Percentiles rank a stretch among this genome's conserved stretches.
Conservation (phyloP, 2,329 filamentous ascomycete species). For the Trichoderma harzianum region DNA sequence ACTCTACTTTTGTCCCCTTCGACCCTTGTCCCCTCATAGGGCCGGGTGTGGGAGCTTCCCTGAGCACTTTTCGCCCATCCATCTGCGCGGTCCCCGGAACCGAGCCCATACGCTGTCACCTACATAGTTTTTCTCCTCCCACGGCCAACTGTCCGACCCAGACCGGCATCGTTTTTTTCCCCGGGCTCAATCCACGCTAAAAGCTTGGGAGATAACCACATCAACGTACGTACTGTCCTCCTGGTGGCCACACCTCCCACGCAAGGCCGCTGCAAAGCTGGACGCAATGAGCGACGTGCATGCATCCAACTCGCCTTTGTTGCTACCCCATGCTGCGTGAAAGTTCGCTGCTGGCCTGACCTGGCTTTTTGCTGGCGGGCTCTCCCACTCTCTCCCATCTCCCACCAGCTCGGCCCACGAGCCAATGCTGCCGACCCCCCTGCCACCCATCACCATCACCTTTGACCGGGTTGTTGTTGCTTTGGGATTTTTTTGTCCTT, state of each 20-base stretch:
- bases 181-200: constrained; percentile 15
- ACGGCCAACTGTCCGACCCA: not conserved
- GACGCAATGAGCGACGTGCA: constrained; percentile 18
- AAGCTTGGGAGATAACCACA: not conserved
- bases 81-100: not conserved
- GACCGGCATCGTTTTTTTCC: not conserved
- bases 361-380: not conserved
- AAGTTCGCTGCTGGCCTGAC: not conserved
- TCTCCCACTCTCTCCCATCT: not conserved
- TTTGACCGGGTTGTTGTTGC: not conserved
- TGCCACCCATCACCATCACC: not conserved
- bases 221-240: not conserved
- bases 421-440: not conserved
- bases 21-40: not conserved
- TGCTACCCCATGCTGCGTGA: constrained; percentile 6
- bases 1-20: not conserved
- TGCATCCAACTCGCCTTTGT: not conserved
- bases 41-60: not conserved
- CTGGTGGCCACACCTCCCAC: constrained; percentile 6
- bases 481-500: not conserved
- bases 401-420: not conserved
- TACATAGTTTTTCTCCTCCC: not conserved
- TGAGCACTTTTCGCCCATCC: not conserved
- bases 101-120: not conserved
- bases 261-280: not conserved